Evolutionary conservation across 1,284 basidiomycete species (phyloP), one percentile per base, ranked within the genome.

Genomic region (Papiliotrema nemorosa): DNA sequence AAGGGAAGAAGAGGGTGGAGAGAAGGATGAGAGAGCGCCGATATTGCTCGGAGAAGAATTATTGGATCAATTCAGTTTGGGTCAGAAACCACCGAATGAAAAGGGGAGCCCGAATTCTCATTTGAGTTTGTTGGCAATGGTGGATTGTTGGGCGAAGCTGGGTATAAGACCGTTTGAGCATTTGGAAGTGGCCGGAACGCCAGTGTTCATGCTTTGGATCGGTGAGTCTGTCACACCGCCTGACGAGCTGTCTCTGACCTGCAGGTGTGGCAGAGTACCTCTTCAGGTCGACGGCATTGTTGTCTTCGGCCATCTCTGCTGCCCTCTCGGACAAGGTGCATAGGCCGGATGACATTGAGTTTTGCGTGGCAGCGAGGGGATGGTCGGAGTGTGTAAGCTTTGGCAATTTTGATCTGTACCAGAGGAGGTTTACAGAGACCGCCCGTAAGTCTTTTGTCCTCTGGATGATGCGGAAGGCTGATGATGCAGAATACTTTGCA

Each of bases 321-420:
- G 89, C 88, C 0, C 72, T 92, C 22, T 76, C 83, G 53, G 87
- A 94, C 62, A 81, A 82, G n/a, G 83, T 84, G 63, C 90, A 96
- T 69, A 80, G 93, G 5, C 81, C 85, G 0, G 80, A 98, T 64
- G 96, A 98, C 72, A 79, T 92, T 43, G 94, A 97, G 74, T 98
- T 97, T 66, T 86, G 93, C 36, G 79, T 97, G 24, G 94, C 91
- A 0, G 90, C 93, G 0, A 79, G 93, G n/a, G 93, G 92, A 2
- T 98, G 96, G 94, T 88, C 87, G 64, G 89, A 96, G 74, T 91
- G 88, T 66, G 90, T 98, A 39, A 84, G 83, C 44, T 94, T 96
- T 75, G 90, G 91, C 33, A 86, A 82, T 75, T 97, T 97, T 75
- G 88, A 93, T 60, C 78, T 91, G 53, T 98, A 97, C 77, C 79